Conservation (phyloP, 441 rosid species). For the Croton setiger region DNA sequence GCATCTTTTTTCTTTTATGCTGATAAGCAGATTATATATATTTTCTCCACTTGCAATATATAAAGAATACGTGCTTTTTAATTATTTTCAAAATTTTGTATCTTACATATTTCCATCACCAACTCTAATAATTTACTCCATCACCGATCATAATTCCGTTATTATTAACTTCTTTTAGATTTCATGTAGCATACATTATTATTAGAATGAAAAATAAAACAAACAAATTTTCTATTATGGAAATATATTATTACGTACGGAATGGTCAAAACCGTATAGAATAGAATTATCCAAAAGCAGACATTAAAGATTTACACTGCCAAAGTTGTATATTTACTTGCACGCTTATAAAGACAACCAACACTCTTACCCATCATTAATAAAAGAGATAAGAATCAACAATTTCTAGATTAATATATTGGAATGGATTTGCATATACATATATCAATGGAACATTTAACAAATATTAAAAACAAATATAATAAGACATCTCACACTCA, state of each 20-base stretch:
- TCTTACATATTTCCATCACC: background rate
- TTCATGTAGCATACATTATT: background rate
- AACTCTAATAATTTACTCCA: background rate
- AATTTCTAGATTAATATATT: background rate
- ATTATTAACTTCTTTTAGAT: background rate
- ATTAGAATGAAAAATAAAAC: background rate
- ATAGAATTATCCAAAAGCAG: background rate
- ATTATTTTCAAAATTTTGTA: background rate
- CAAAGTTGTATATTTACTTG: background rate
- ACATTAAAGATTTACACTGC: too few species aligned
- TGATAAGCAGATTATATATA: background rate
- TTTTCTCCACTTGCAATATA: background rate
- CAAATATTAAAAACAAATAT: too few species aligned
- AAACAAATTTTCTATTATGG: too few species aligned
- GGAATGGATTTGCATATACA: too few species aligned
- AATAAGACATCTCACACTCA: too few species aligned
- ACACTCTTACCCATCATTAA: background rate
- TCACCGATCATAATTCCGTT: too few species aligned
- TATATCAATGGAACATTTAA: too few species aligned
- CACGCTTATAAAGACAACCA: background rate
- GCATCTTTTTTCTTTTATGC: constrained; percentile 1
- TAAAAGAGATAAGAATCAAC: background rate
- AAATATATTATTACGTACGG: too few species aligned
- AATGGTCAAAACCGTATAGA: too few species aligned
- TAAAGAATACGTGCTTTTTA: background rate